A percentile compares a stretch with the other conserved stretches of the same genome.
Conservation (phyloP, 345 rosid genomes). For the Gossypium australe region DNA sequence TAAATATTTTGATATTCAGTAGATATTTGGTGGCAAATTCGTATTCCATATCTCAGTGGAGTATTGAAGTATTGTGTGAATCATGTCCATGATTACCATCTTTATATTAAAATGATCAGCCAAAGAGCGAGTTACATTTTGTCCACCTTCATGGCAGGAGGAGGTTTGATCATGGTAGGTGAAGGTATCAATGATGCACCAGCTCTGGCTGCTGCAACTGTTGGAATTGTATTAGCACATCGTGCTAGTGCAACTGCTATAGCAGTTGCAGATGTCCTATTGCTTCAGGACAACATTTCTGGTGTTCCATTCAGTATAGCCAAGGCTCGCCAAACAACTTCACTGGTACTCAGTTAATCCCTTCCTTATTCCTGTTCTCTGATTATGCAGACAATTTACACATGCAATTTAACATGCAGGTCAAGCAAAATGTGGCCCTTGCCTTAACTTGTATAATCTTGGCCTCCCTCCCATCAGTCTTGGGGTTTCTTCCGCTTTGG, state of each 20-base stretch:
- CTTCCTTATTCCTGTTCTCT: conserved; percentile 2
- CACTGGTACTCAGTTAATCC: conserved; percentile 41
- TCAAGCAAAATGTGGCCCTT: conserved; percentile 89
- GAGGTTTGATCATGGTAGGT: conserved; percentile 92
- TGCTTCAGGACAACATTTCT: conserved; percentile 68
- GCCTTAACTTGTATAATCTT: conserved; percentile 66
- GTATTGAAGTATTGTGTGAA: not conserved
- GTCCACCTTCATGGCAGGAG: conserved; percentile 45
- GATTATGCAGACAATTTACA: conserved; percentile 9
- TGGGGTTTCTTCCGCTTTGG: conserved; percentile 91
- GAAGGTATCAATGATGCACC: conserved; percentile 99
- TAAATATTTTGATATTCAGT: conserved; percentile 6
- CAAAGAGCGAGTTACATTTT: not conserved
- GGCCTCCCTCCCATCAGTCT: conserved; percentile 81
- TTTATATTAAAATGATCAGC: not conserved
- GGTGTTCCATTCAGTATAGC: conserved; percentile 87
- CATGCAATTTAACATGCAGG: conserved; percentile 35
- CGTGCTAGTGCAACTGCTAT: conserved; percentile 96
- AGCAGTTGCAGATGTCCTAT: conserved; percentile 86
- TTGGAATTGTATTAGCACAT: conserved; percentile 93
- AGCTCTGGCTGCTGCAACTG: conserved; percentile 94
- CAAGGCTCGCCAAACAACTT: conserved; percentile 82
- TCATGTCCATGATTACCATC: not conserved
- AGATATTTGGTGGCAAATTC: not conserved
- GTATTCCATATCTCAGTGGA: not conserved